Percentiles rank a stretch among this genome's conserved stretches.
These are phyloP conservation scores for Ceratobasidium sp. DNA, from an alignment of 1,284 basidiomycete genomes.

Conservation along the genomic window DNA sequence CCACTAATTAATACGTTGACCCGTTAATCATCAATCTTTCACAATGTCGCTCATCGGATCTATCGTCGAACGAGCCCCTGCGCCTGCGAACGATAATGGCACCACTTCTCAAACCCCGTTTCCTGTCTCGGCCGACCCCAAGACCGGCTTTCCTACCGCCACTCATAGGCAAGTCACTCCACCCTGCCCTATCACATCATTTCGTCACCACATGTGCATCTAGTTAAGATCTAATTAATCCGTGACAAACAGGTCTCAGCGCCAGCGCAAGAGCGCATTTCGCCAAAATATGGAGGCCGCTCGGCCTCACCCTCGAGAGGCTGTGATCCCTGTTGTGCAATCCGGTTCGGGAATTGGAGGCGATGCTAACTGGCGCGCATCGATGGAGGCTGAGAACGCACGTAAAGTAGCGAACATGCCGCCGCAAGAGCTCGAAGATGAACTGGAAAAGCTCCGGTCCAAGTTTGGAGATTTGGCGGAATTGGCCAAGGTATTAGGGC, in stretches of 20 bases:
- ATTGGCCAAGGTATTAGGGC: slow-evolving; percentile 71
- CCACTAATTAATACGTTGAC: slow-evolving; percentile 2
- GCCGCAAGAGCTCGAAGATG: slow-evolving; percentile 69
- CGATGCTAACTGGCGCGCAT: slow-evolving; percentile 60
- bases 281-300: slow-evolving; percentile 45
- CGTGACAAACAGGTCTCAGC: slow-evolving; percentile 24
- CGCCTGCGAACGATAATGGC: neutral
- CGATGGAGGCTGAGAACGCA: slow-evolving; percentile 70
- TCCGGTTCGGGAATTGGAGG: neutral
- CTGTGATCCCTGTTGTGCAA: slow-evolving; percentile 25
- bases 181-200: neutral
- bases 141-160: slow-evolving; percentile 49
- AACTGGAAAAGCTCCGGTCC: slow-evolving; percentile 73
- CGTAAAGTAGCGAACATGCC: slow-evolving; percentile 70
- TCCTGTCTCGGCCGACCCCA: slow-evolving; percentile 45
- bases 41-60: slow-evolving; percentile 45
- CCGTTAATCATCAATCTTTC: slow-evolving; percentile 7
- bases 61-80: slow-evolving; percentile 44
- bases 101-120: slow-evolving; percentile 41
- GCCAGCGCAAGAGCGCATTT: slow-evolving; percentile 49
- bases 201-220: neutral
- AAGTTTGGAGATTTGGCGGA: slow-evolving; percentile 77
- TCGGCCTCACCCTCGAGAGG: slow-evolving; percentile 25
- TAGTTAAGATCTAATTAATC: slow-evolving; percentile 1
- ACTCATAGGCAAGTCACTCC: slow-evolving; percentile 42